phyloP scores from a whole-genome alignment of 2,329 filamentous ascomycete genomes.

The Arthrobotrys conoides region DNA sequence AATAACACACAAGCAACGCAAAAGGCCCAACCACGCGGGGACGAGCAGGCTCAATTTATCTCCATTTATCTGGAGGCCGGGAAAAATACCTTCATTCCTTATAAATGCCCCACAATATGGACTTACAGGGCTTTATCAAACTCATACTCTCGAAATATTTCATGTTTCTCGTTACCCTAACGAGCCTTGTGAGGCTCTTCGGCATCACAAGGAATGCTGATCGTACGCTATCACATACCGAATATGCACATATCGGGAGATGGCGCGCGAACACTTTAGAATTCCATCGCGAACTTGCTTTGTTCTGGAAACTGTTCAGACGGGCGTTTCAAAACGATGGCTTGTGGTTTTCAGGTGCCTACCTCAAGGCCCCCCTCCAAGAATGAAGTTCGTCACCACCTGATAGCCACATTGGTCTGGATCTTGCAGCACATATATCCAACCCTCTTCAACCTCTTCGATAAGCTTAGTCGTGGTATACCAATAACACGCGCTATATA shows the following conservation, averaged over 20 bases:
- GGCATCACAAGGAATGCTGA: slow-evolving; percentile 38
- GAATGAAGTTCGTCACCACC: slow-evolving; percentile 28
- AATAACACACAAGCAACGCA: slow-evolving; percentile 54
- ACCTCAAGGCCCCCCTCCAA: slow-evolving; percentile 6
- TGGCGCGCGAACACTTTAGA: slow-evolving; percentile 12
- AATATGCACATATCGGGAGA: slow-evolving; percentile 17
- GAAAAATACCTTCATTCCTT: slow-evolving; percentile 15
- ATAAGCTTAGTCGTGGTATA: slow-evolving; percentile 18
- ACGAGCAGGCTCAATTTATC: slow-evolving; percentile 31
- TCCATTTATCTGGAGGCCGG: slow-evolving; percentile 21
- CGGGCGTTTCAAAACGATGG: slow-evolving; percentile 21
- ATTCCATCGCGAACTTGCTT: slow-evolving; percentile 39
- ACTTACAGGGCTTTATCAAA: slow-evolving; percentile 15
- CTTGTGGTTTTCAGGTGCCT: slow-evolving; percentile 6
- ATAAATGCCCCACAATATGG: slow-evolving; percentile 1
- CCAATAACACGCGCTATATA: slow-evolving; percentile 23
- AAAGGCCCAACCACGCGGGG: slow-evolving; percentile 33
- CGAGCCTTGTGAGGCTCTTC: slow-evolving; percentile 28
- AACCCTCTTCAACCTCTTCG: slow-evolving; percentile 25
- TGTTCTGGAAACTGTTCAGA: slow-evolving; percentile 12
- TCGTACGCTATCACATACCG: slow-evolving; percentile 23
- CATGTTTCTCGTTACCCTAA: slow-evolving; percentile 22
- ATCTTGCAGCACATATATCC: not conserved
- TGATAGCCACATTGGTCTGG: not conserved
- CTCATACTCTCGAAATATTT: slow-evolving; percentile 45